phyloP scores from a whole-genome alignment of 805 yeast species.

The Kurtzmaniella fragi region DNA sequence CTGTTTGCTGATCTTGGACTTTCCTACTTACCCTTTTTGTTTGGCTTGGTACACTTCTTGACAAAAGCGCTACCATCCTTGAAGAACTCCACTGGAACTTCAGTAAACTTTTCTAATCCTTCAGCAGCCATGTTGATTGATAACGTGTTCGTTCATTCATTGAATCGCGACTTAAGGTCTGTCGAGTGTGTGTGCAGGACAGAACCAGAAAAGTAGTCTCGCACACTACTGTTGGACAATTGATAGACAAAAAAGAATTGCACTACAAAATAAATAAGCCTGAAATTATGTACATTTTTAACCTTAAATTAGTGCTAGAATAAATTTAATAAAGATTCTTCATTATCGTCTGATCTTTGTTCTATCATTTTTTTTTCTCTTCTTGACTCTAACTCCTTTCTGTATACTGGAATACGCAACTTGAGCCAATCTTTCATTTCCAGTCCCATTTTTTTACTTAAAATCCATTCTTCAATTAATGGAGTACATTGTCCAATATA shows the following conservation, averaged over 20 bases:
- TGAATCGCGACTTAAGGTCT: background rate
- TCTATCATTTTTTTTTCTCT: constrained; percentile 19
- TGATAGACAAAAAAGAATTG: no score
- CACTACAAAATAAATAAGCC: no score
- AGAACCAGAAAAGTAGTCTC: background rate
- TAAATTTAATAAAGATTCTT: constrained; percentile 25
- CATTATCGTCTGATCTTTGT: constrained; percentile 22
- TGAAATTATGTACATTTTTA: no score
- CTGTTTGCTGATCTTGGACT: no score
- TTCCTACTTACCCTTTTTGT: constrained; percentile 55
- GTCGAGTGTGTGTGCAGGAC: background rate
- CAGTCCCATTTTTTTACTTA: constrained; percentile 24
- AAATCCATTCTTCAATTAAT: constrained; percentile 32
- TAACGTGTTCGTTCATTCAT: background rate
- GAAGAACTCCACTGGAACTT: constrained; percentile 86
- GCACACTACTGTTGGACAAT: constrained; percentile 1
- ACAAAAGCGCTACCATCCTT: constrained; percentile 88
- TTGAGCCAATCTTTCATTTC: constrained; percentile 17
- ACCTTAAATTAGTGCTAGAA: no score
- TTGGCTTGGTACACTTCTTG: constrained; percentile 90
- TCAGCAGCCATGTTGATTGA: constrained; percentile 39
- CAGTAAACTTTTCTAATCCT: constrained; percentile 71
- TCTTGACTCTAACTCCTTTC: constrained; percentile 17
- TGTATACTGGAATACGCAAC: constrained; percentile 15
- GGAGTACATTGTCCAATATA: constrained; percentile 24